Conservation (phyloP, 2,329 filamentous ascomycete species). For the Macrophomina tecta region DNA sequence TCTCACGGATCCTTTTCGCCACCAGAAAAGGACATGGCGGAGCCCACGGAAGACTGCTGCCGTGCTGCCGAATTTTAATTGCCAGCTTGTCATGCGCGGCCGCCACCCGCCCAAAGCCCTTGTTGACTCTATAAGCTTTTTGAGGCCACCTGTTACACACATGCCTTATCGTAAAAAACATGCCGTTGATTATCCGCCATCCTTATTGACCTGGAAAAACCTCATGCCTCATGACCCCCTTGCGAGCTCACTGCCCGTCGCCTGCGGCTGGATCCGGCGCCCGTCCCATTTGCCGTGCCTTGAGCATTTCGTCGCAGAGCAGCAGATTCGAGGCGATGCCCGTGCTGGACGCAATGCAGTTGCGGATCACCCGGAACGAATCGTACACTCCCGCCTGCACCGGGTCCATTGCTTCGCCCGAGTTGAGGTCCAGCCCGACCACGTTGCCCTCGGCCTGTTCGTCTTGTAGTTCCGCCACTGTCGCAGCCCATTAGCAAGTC, state of each 20-base stretch:
- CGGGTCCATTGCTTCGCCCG: slow-evolving; percentile 94
- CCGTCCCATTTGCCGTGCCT: slow-evolving; percentile 87
- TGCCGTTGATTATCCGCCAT: slow-evolving; percentile 19
- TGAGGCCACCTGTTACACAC: slow-evolving; percentile 26
- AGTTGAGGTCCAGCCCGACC: slow-evolving; percentile 84
- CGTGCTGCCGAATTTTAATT: slow-evolving; percentile 21
- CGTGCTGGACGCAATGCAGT: slow-evolving; percentile 90
- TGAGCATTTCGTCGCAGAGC: slow-evolving; percentile 95
- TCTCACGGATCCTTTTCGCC: slow-evolving; percentile 1
- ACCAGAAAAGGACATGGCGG: not conserved
- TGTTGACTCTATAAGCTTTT: slow-evolving; percentile 24
- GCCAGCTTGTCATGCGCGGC: slow-evolving; percentile 15
- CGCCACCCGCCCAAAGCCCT: not conserved
- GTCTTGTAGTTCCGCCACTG: slow-evolving; percentile 86
- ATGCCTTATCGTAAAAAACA: slow-evolving; percentile 9
- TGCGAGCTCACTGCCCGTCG: slow-evolving; percentile 16
- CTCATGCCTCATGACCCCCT: slow-evolving; percentile 16
- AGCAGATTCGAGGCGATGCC: slow-evolving; percentile 95
- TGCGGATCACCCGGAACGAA: slow-evolving; percentile 92
- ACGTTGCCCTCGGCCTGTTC: slow-evolving; percentile 83
- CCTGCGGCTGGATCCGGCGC: slow-evolving; percentile 40
- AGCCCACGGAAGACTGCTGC: not conserved
- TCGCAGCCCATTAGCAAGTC: slow-evolving; percentile 13
- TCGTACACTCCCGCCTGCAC: slow-evolving; percentile 92
- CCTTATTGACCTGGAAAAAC: not conserved